Base-by-base conservation (phyloP, 345 rosid species). In the Salix purpurea region DNA sequence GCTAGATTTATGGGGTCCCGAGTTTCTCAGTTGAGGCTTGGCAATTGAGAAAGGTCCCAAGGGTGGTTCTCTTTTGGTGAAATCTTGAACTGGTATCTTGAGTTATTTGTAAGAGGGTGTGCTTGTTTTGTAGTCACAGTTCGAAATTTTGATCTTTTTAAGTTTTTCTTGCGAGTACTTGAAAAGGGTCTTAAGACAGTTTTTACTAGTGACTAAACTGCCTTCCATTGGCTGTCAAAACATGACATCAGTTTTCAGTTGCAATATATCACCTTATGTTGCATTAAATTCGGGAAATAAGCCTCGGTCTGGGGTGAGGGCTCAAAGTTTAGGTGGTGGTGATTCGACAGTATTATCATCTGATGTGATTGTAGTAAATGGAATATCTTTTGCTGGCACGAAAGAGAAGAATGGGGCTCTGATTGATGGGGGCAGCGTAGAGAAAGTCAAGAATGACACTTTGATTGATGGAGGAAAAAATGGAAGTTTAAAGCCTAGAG, bases 271-370 rank as follows among this genome's bases (percentile, higher is more conserved):
- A 6, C 87, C 90, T 54, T 73, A 5, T 71, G 78, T 77, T 34
- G 34, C 40, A 62, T 58, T 32, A 32, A 78, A 39, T 81, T 78
- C 67, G 34, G 80, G 81, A 42, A 68, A 69, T 21, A 84, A 58
- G 77, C 42, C 74, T 67, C 78, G 56, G 76, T 76, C 84, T 72
- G 78, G 88, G 82, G 89, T 84, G 37, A 83, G 81, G 84, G 86
- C 88, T 81, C 83, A 83, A 77, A 78, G 87, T 18, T 44, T 60
- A 19, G 77, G 71, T 6, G 87, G 83, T n/a, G 85, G 83, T 73
- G 88, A 87, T 71, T 56, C 61, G 24, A 56, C 61, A 8, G 0
- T 21, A 54, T n/a, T 8, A 12, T 21, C 61, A 56, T 56, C 61
- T 2, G 88, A 76, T 58, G 65, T 78, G 18, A 50, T 74, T 48